phyloP scores from a whole-genome alignment of 1,284 basidiomycete genomes.

The Fomitiporia mediterranea region DNA sequence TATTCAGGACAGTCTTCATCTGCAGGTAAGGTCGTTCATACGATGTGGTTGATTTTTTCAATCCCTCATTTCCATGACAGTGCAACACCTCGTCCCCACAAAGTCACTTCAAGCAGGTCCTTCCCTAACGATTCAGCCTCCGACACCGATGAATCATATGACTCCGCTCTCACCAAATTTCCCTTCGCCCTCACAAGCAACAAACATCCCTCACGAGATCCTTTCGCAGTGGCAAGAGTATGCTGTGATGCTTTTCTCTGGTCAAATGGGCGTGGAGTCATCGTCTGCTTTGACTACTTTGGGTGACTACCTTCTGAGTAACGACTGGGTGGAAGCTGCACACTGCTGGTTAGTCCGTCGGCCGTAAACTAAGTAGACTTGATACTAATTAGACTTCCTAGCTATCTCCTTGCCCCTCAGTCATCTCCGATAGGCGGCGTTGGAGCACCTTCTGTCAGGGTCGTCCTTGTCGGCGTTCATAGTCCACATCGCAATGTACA shows the following conservation, averaged over 20 bases:
- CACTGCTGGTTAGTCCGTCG: constrained; percentile 73
- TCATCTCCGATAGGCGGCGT: constrained; percentile 73
- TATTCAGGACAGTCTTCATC: constrained; percentile 80
- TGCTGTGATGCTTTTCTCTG: constrained; percentile 79
- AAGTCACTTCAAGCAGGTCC: constrained; percentile 42
- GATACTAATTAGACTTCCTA: constrained; percentile 31
- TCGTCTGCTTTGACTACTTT: constrained; percentile 81
- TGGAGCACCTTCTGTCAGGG: constrained; percentile 54
- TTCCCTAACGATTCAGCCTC: constrained; percentile 37
- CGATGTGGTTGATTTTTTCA: constrained; percentile 4
- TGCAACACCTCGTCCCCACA: constrained; percentile 71
- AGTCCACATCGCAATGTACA: constrained; percentile 48
- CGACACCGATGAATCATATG: constrained; percentile 33
- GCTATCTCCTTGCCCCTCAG: constrained; percentile 85
- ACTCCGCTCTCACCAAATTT: constrained; percentile 69
- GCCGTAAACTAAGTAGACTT: not conserved
- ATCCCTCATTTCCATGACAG: constrained; percentile 35
- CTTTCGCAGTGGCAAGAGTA: constrained; percentile 84
- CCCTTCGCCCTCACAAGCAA: constrained; percentile 36
- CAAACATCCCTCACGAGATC: constrained; percentile 50
- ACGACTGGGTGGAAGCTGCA: constrained; percentile 80
- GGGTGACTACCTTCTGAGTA: constrained; percentile 75
- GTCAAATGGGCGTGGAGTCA: constrained; percentile 57
- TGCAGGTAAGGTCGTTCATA: constrained; percentile 48
- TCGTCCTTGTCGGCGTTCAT: constrained; percentile 63